Evolutionary conservation across 2,329 filamentous ascomycete species (phyloP), one percentile per base, ranked within the genome.

Genomic region (Cladosporium cucumerinum): DNA sequence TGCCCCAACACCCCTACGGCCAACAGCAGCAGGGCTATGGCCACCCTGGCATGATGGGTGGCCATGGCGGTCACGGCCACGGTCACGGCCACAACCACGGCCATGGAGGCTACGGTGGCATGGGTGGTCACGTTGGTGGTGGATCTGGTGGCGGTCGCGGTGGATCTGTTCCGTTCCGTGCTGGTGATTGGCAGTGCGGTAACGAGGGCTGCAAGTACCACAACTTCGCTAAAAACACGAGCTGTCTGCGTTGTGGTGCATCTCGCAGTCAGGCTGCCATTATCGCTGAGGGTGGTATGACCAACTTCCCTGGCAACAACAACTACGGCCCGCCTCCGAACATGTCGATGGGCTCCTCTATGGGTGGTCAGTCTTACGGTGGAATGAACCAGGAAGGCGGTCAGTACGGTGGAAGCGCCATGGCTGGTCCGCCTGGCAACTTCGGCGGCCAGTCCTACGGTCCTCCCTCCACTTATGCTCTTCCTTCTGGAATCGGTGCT

Each of bases 221-320:
- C 83, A 99, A 99, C 82, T 99, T 99, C 76, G 95, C 95, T 67
- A 99, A 99, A 86, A 99, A 99, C 74, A 94, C 98, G 65, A 96
- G 92, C 80, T 99, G 95, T 79, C 87, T 99, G 68, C 91, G 95
- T 66, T 99, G 95, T 76, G 95, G 95, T 77, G 95, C 94, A 61
- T 96, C 93, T 78, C 92, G 95, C 72, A 94, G 94, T 67, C 92
- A 91, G 68, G 95, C 95, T 66, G 93, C 94, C 18, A 91, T 99
- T 59, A 92, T 98, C 65, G 94, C 94, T 32, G 95, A 98, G 78
- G 94, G 93, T 46, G 75, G 73, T 30, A 96, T 97, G 90, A 70
- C 69, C 10, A 72, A 68, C 67, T 74, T 72, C 66, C 72, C 71
- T 21, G 69, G 69, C 49, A 67, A 65, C 65, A 55, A 51, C 48